These are phyloP conservation scores for Gossypium gossypioides DNA, from an alignment of 441 rosid genomes.

Conservation along the genomic window DNA sequence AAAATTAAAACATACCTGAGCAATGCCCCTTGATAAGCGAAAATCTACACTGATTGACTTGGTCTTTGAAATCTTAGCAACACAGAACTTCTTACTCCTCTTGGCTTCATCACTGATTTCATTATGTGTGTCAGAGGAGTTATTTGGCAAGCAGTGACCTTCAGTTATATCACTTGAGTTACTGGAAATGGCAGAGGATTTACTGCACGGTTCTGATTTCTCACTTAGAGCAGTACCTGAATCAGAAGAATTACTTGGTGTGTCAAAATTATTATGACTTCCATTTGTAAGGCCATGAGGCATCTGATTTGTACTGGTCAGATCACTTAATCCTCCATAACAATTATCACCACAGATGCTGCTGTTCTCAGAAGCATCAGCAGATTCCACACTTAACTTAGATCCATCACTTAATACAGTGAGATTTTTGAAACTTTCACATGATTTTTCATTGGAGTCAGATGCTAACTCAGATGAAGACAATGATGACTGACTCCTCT, in stretches of 20 bases:
- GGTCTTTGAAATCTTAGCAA: conserved; percentile 57
- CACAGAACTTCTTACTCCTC: conserved; percentile 52
- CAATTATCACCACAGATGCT: conserved; percentile 23
- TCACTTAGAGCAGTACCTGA: conserved; percentile 23
- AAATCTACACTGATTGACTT: conserved; percentile 86
- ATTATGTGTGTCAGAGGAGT: conserved; percentile 27
- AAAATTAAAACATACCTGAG: conserved; percentile 47
- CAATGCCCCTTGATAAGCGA: conserved; percentile 92
- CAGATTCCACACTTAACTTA: conserved; percentile 18
- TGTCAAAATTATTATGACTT: conserved; percentile 22
- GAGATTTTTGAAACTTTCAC: conserved; percentile 17
- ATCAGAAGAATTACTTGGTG: conserved; percentile 31
- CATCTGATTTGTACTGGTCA: conserved; percentile 31
- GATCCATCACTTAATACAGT: conserved; percentile 21
- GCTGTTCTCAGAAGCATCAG: conserved; percentile 27
- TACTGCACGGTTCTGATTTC: conserved; percentile 33
- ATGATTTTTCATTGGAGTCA: conserved; percentile 29
- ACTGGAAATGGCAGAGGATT: conserved; percentile 28
- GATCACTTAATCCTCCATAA: conserved; percentile 19
- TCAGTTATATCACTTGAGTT: conserved; percentile 39
- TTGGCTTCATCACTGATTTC: conserved; percentile 40
- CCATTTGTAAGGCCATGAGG: conserved; percentile 32
- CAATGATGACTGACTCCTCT: conserved; percentile 17
- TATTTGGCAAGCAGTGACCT: conserved; percentile 27
- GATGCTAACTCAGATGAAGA: conserved; percentile 29